Evolutionary conservation across 163 green algal species (phyloP).

Genomic region (Scenedesmus sp.): DNA sequence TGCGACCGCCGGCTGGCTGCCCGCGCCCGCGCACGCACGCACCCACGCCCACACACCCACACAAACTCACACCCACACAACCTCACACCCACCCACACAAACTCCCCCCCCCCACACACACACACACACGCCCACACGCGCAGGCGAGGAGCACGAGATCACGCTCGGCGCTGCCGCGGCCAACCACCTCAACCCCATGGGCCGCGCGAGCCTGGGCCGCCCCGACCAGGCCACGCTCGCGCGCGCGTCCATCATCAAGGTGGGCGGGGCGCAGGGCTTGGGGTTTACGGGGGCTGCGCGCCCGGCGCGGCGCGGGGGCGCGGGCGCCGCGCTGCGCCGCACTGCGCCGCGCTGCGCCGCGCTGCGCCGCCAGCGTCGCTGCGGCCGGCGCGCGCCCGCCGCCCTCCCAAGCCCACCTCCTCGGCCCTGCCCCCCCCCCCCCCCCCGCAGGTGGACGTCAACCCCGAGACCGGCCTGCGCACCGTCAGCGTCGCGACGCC

Average conservation of each 20-base stretch:
- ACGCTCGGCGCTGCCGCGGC: conserved; percentile 2
- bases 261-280: not conserved
- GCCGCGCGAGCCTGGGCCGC: conserved; percentile 53
- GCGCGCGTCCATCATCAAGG: conserved; percentile 4
- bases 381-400: too few relatives aligned
- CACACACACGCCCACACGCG: too few relatives aligned
- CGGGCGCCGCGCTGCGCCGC: too few relatives aligned
- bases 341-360: too few relatives aligned
- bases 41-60: too few relatives aligned
- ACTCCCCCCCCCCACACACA: too few relatives aligned
- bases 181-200: conserved; percentile 58
- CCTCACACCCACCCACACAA: too few relatives aligned
- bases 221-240: not conserved
- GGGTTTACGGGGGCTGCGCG: not conserved
- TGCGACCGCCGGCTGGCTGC: not conserved
- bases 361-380: too few relatives aligned
- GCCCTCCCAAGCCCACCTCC: too few relatives aligned
- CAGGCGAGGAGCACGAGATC: conserved; percentile 1
- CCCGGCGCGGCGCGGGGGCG: too few relatives aligned
- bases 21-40: not conserved
- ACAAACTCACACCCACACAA: too few relatives aligned
- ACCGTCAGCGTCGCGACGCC: too few relatives aligned
- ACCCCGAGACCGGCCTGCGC: not conserved
- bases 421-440: not conserved
- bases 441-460: not conserved